Percentiles rank a stretch among this genome's conserved stretches.
Conservation (phyloP, 2,329 filamentous ascomycete genomes). For the Zarea fungicola region DNA sequence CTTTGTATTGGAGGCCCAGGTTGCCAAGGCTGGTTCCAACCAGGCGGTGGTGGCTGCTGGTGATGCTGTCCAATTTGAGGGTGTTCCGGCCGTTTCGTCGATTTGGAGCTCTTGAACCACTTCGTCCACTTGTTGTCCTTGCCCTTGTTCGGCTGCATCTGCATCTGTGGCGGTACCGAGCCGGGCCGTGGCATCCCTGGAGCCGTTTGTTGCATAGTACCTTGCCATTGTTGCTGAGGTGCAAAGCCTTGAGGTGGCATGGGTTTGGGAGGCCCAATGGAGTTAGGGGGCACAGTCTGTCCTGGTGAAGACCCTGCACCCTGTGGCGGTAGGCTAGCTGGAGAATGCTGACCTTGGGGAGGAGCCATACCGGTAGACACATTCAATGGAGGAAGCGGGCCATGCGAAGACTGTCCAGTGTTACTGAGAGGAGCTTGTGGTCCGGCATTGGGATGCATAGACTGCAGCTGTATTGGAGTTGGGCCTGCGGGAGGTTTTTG, state of each 20-base stretch:
- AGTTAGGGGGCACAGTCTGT: conserved; percentile 13
- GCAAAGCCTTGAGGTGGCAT: conserved; percentile 7
- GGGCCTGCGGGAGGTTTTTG: conserved; percentile 9
- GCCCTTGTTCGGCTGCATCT: conserved; percentile 16
- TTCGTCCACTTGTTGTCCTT: conserved; percentile 26
- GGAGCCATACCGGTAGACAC: background rate
- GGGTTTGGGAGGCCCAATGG: background rate
- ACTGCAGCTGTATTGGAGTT: background rate
- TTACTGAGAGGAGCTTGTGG: no score
- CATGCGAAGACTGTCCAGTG: no score
- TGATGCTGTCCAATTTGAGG: background rate
- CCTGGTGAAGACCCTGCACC: conserved; percentile 8
- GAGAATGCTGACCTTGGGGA: background rate
- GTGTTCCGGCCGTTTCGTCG: background rate
- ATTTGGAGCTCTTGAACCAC: conserved; percentile 24
- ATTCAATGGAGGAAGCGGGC: no score
- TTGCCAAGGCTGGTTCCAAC: conserved; percentile 1
- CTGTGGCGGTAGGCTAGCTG: background rate
- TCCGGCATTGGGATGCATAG: no score
- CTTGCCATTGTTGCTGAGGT: background rate
- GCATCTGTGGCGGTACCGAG: conserved; percentile 17
- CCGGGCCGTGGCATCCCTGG: conserved; percentile 8
- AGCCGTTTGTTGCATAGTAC: conserved; percentile 13
- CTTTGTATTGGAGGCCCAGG: background rate
- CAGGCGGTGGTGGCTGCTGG: conserved; percentile 4